phyloP scores from a whole-genome alignment of 2,329 filamentous ascomycete genomes.

The Sordariomycetes sp. region DNA sequence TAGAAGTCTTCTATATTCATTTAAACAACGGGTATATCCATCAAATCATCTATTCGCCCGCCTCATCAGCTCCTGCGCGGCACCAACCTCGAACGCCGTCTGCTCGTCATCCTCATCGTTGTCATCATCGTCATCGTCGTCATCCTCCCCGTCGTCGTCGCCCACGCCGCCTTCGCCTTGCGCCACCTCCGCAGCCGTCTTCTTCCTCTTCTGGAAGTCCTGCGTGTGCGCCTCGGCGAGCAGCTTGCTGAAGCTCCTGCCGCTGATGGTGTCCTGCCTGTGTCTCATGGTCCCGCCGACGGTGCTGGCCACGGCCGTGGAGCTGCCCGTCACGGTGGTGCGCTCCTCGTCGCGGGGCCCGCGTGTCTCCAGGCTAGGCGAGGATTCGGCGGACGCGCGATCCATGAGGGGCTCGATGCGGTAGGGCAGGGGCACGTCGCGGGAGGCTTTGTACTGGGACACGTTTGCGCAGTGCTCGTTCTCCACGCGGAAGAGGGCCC shows the following conservation, averaged over 20 bases:
- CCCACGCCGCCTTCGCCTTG: conserved; percentile 7
- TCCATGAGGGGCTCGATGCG: conserved; percentile 41
- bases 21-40: too few species aligned
- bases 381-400: conserved; percentile 26
- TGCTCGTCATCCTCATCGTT: conserved; percentile 15
- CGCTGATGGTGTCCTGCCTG: conserved; percentile 19
- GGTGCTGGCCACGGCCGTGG: conserved; percentile 12
- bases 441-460: conserved; percentile 75
- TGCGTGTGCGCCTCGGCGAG: conserved; percentile 78
- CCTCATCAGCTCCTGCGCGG: conserved; percentile 13
- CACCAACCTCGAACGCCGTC: conserved; percentile 17
- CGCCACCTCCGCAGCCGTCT: conserved; percentile 18
- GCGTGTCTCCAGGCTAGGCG: conserved; percentile 4
- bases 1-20: too few species aligned
- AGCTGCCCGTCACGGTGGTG: conserved; percentile 7
- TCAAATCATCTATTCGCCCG: conserved; percentile 1
- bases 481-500: conserved; percentile 89
- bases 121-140: conserved; percentile 26
- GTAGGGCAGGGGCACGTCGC: conserved; percentile 83
- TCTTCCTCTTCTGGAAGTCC: conserved; percentile 78
- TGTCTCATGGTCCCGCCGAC: conserved; percentile 12
- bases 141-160: conserved; percentile 13
- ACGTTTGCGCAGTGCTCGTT: conserved; percentile 97
- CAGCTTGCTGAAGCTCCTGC: conserved; percentile 43
- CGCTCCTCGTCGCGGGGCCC: conserved; percentile 2